A percentile compares a stretch with the other conserved stretches of the same genome.
These are phyloP conservation scores for Tulasnella sp. DNA, from an alignment of 768 basidiomycete genomes.

Conservation along the genomic window DNA sequence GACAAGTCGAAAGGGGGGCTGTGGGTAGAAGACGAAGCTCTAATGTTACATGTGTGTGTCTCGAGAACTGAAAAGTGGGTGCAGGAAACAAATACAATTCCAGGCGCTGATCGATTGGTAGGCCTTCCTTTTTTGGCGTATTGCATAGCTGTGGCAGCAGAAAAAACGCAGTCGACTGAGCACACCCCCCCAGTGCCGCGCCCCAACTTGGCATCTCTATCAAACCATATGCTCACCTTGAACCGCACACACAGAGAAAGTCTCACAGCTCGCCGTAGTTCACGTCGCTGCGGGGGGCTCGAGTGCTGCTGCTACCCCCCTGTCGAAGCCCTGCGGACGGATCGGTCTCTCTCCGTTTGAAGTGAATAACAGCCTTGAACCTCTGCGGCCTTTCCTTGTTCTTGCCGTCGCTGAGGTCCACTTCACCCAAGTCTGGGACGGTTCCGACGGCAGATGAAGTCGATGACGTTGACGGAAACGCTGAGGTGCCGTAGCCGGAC, in stretches of 20 bases:
- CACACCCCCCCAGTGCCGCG: too few species aligned
- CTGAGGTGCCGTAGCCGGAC: background rate
- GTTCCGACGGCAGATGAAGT: background rate
- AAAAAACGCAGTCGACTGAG: too few species aligned
- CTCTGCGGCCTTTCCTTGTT: constrained; percentile 21
- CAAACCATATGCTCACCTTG: background rate
- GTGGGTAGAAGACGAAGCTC: background rate
- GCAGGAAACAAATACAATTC: background rate
- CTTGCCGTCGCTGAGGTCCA: constrained; percentile 22
- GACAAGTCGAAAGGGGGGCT: background rate
- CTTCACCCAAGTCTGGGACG: constrained; percentile 21
- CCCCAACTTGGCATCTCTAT: too few species aligned
- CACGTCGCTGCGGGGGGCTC: background rate
- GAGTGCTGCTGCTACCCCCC: background rate
- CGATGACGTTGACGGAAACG: background rate
- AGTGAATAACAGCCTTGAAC: constrained; percentile 25
- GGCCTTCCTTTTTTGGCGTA: background rate
- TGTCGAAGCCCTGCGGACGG: background rate
- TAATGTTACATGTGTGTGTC: background rate
- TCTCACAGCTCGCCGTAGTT: background rate
- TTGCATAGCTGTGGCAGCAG: background rate
- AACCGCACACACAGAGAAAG: background rate
- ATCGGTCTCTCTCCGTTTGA: background rate
- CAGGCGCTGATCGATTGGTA: background rate
- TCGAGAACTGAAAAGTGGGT: background rate